Base-by-base conservation (phyloP, 2,329 filamentous ascomycete genomes). In the Ciborinia camelliae region DNA sequence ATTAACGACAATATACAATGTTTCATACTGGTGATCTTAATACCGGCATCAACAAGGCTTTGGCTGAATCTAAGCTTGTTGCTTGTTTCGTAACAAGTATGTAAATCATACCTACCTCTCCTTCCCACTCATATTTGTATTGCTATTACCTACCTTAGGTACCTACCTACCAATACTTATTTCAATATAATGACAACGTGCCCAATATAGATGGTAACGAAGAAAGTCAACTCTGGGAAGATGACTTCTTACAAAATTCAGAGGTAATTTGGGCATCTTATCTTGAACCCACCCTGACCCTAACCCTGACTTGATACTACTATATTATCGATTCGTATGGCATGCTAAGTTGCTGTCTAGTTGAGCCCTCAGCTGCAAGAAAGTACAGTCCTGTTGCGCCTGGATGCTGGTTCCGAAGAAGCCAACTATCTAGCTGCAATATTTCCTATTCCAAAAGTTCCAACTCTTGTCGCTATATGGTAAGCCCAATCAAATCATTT, bases 1-100 rank as follows among this genome's bases (percentile, higher is more conserved):
- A 20, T 18, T 20, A 4, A 23, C 14, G 26, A 23, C n/a, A n/a
- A n/a, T n/a, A n/a, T n/a, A 26, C 54, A 50, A 93, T 96, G 88
- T 97, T 97, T 77, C 93, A 92, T 75, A 74, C 87, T 66, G 93
- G 92, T 23, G 87, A 86, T 67, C 78, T 97, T 26, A 90, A 96
- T 72, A 88, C 89, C 72, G 93, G 91, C 65, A 96, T 97, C 71
- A 82, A 84, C 39, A 81, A 85, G 26, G 92, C 93, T 15, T 82
- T 97, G 8, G 84, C 86, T 66, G 82, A 93, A 75, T 81, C 85
- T 66, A 96, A 94, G 77, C 82, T 90, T 23, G 90, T 97, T 0
- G 84, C 90, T 37, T 96, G 92, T 78, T 96, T 97, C 76, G 88
- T 97, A 39, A 86, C 87, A 73, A 89, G 91, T 92, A 67, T 37